phyloP scores from a whole-genome alignment of 768 basidiomycete genomes.

The Phlebiopsis gigantea region DNA sequence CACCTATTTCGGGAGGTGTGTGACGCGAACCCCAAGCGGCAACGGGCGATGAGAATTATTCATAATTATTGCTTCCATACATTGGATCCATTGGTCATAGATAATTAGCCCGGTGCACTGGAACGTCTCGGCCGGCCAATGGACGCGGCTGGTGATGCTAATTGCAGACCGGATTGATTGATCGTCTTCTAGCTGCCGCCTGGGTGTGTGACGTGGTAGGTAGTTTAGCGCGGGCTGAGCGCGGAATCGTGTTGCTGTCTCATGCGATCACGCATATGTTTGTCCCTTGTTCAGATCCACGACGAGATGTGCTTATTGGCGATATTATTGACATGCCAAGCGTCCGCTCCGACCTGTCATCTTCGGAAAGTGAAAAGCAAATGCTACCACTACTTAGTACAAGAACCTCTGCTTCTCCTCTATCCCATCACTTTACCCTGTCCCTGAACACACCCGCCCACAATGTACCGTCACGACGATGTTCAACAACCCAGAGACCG shows the following conservation, averaged over 20 bases:
- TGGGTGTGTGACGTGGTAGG: conserved; percentile 11
- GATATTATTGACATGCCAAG: conserved; percentile 15
- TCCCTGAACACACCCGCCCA: not conserved
- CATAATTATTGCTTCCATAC: not conserved
- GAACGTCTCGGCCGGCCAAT: conserved; percentile 9
- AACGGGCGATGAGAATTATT: not conserved
- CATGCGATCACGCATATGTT: conserved; percentile 11
- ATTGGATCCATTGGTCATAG: not conserved
- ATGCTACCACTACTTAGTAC: conserved; percentile 12
- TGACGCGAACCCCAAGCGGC: not conserved
- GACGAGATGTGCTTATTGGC: conserved; percentile 15
- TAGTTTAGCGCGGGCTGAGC: conserved; percentile 4
- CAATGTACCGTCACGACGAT: conserved; percentile 15
- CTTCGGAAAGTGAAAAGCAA: conserved; percentile 13
- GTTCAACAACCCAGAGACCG: conserved; percentile 14
- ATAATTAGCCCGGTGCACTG: not conserved
- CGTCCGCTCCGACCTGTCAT: conserved; percentile 11
- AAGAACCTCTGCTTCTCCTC: conserved; percentile 7
- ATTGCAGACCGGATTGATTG: not conserved
- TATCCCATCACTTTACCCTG: conserved; percentile 13
- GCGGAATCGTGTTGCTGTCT: conserved; percentile 5
- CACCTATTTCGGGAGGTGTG: not conserved
- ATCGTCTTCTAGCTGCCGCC: not conserved
- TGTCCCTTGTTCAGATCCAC: conserved; percentile 13
- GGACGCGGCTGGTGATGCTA: not conserved